Evolutionary conservation across 352 stramenopile genomes (phyloP), one percentile per base, ranked within the genome.

Genomic region (Phytophthora tubulina): DNA sequence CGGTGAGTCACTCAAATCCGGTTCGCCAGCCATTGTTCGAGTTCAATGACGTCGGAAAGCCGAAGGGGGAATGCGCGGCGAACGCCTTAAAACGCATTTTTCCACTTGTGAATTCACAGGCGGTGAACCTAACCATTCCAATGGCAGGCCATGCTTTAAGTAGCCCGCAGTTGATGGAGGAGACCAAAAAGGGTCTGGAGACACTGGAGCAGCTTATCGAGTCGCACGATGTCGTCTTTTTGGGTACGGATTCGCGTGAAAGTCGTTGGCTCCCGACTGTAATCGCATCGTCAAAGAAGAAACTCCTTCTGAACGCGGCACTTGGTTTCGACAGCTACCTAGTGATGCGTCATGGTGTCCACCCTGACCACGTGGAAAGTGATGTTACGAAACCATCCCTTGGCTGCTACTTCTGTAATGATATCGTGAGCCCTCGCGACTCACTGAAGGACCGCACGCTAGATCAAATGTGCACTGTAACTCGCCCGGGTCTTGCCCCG

Each of bases 381-480:
- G 57, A 67, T 3, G 32, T 27, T 31, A 69, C 53, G 3, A 66
- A 65, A 1, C 32, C 62, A 39, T 78, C 72, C 3, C 78, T 99
- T 4, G 97, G 97, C 4, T 99, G 98, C 74, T 99, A 99, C 79
- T 99, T 99, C 77, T 99, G 98, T 82, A 99, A 97, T 63, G 98
- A 99, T 79, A 93, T 99, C 31, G 97, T 99, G 17, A 98, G 97
- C 61, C 97, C 98, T 4, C 93, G 96, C 31, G 98, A 99, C 75
- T 99, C 97, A 30, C 89, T 97, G 27, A 96, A 93, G 27, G 97
- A 99, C 74, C 93, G 98, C 10, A 99, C 97, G 7, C 63, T 99
- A 10, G 98, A 99, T 78, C 98, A 99, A 86, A 98, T 99, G 90
- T 99, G 98, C 74, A 99, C 98, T 1, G 98, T 99, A 2, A 99